Conservation (phyloP, 371 early-diverging fungal species). For the Chytridium lagenaria region DNA sequence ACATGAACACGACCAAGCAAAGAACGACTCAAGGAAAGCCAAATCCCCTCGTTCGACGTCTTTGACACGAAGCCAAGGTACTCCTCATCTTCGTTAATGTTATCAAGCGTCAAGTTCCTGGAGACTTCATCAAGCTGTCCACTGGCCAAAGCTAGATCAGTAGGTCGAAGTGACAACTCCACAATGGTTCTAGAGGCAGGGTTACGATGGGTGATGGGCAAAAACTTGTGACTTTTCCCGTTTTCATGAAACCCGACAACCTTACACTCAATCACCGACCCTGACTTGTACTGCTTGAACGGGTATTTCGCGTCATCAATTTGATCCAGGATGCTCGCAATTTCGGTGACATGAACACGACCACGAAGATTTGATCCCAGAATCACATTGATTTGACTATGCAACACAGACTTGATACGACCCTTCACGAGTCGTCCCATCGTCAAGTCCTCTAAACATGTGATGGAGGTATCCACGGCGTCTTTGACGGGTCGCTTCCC, state of each 20-base stretch:
- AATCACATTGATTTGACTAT: constrained; percentile 64
- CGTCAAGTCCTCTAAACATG: constrained; percentile 61
- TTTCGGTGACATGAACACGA: constrained; percentile 70
- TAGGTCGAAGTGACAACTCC: constrained; percentile 53
- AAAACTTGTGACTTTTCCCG: constrained; percentile 61
- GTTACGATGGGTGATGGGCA: constrained; percentile 66
- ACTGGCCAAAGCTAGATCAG: constrained; percentile 40
- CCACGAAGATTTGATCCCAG: constrained; percentile 72
- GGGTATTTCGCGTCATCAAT: constrained; percentile 55
- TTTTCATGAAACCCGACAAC: constrained; percentile 68
- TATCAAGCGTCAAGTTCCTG: constrained; percentile 41
- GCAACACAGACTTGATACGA: constrained; percentile 61
- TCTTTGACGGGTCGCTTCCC: constrained; percentile 41
- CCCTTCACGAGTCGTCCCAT: constrained; percentile 64
- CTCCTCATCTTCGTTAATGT: constrained; percentile 57
- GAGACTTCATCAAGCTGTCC: constrained; percentile 40
- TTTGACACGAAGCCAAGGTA: constrained; percentile 66
- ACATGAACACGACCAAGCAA: constrained; percentile 55
- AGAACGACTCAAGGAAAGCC: constrained; percentile 53
- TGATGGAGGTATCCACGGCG: constrained; percentile 56
- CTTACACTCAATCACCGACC: constrained; percentile 59
- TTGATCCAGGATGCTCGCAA: constrained; percentile 51
- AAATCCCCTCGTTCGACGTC: constrained; percentile 51
- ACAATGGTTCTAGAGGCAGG: constrained; percentile 53
- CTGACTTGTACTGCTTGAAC: constrained; percentile 48